Evolutionary conservation across 257 asterid genomes (phyloP).

Genomic region (Euphrasia confusa): DNA sequence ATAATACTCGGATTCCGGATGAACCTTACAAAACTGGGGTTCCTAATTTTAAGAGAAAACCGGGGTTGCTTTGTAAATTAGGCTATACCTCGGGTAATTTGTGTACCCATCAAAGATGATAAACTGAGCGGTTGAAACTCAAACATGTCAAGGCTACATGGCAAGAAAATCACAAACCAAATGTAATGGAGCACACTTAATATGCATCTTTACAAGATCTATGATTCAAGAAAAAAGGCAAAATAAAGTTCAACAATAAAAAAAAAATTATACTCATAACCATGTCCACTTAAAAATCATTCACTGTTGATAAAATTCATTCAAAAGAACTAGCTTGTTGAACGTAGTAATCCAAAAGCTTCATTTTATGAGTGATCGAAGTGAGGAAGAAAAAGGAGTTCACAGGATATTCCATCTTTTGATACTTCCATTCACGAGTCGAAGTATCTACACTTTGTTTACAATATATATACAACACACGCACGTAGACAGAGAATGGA

Average conservation of each 20-base stretch:
- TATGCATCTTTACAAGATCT: too few relatives aligned
- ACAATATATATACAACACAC: neutral
- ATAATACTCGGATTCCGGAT: neutral
- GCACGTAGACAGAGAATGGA: neutral
- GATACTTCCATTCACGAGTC: neutral
- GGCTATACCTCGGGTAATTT: too few relatives aligned
- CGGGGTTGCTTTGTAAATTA: too few relatives aligned
- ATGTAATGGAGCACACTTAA: neutral
- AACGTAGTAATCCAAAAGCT: conserved; percentile 2
- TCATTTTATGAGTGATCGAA: neutral
- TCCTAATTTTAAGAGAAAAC: too few relatives aligned
- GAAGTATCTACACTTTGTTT: neutral
- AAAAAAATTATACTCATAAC: neutral
- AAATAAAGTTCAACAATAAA: neutral
- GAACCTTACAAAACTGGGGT: too few relatives aligned
- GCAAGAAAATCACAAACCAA: neutral
- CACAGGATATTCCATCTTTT: neutral
- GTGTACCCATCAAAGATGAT: neutral
- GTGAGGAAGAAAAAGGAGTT: neutral
- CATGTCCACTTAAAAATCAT: neutral
- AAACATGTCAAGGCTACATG: neutral
- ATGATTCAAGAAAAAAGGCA: conserved; percentile 11
- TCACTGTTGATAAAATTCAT: neutral
- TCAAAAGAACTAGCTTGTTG: conserved; percentile 2
- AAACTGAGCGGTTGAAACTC: neutral